Evolutionary conservation across 2,329 filamentous ascomycete genomes (phyloP).

Genomic region (Didymosphaeria variabile): DNA sequence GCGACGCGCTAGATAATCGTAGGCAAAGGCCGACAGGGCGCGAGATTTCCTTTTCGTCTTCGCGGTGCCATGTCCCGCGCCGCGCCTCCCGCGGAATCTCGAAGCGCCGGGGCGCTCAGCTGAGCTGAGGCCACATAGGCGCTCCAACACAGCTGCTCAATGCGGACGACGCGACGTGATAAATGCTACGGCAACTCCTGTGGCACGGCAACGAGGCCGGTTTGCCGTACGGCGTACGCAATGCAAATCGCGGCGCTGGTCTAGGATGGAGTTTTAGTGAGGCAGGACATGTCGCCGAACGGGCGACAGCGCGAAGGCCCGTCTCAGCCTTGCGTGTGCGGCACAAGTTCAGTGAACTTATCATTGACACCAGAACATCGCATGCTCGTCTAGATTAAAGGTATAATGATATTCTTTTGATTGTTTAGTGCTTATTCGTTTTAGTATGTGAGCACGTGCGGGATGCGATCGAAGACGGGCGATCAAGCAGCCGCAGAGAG

Average conservation of each 20-base stretch:
- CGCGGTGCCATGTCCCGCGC: not conserved
- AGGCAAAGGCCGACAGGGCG: not conserved
- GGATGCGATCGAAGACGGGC: slow-evolving; percentile 40
- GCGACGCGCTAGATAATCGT: not conserved
- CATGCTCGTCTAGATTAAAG: not conserved
- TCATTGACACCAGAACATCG: not conserved
- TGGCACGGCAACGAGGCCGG: not conserved
- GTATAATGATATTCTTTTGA: slow-evolving; percentile 25
- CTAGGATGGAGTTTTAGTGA: too few relatives aligned
- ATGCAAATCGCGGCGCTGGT: too few relatives aligned
- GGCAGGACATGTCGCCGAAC: too few relatives aligned
- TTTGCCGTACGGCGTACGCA: not conserved
- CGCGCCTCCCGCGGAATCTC: too few relatives aligned
- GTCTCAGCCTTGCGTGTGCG: not conserved
- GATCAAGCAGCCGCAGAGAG: slow-evolving; percentile 47
- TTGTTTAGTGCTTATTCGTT: slow-evolving; percentile 37
- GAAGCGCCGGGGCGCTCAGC: not conserved
- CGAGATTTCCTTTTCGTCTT: not conserved
- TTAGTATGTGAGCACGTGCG: slow-evolving; percentile 35
- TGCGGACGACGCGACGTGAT: not conserved
- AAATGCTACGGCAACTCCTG: not conserved
- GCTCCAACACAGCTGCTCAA: not conserved
- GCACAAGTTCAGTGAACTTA: not conserved
- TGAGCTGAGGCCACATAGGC: not conserved
- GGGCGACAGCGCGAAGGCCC: too few relatives aligned